phyloP scores from a whole-genome alignment of 805 yeast species.

The Pichia californica region DNA sequence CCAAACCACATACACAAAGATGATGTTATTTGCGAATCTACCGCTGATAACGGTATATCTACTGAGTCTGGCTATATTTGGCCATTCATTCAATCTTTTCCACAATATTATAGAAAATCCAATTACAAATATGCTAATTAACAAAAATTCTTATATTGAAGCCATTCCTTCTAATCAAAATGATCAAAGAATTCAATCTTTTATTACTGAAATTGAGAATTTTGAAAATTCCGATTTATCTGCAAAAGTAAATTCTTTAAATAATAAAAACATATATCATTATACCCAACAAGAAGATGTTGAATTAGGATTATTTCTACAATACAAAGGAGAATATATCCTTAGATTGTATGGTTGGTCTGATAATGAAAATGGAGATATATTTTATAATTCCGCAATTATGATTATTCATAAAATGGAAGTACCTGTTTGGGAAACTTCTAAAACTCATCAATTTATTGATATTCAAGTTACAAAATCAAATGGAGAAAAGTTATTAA shows the following conservation, averaged over 20 bases:
- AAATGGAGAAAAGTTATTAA: constrained; percentile 21
- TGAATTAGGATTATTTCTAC: not conserved
- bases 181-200: not conserved
- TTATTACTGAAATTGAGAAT: not conserved
- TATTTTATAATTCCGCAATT: constrained; percentile 15
- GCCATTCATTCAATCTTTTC: too few species aligned
- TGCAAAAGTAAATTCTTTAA: not conserved
- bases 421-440: constrained; percentile 45
- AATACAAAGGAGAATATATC: constrained; percentile 32
- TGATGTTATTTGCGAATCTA: too few species aligned
- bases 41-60: too few species aligned
- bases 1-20: too few species aligned
- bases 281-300: constrained; percentile 1
- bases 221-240: not conserved
- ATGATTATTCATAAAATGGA: constrained; percentile 15
- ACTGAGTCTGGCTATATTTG: too few species aligned
- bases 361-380: constrained; percentile 13
- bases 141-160: not conserved
- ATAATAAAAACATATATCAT: constrained; percentile 2
- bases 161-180: too few species aligned
- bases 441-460: constrained; percentile 34
- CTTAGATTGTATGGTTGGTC: constrained; percentile 34
- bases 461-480: constrained; percentile 35
- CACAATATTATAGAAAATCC: too few species aligned
- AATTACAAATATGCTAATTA: too few species aligned